Conservation (phyloP, 257 asterid species). For the Capsicum pubescens region DNA sequence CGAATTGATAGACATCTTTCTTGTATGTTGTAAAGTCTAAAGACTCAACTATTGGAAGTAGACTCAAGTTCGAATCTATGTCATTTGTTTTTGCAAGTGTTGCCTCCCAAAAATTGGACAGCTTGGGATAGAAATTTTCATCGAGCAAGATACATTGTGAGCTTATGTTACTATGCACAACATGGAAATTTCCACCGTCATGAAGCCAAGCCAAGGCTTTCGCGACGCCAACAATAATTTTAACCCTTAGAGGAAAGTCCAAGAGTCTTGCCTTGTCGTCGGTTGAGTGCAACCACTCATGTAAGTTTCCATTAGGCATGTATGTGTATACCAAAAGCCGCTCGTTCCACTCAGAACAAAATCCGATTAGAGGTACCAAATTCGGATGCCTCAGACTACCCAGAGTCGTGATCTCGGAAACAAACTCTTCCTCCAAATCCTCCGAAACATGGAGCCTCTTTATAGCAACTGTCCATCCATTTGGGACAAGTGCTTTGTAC, state of each 20-base stretch:
- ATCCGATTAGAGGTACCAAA: background rate
- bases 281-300: background rate
- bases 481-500: background rate
- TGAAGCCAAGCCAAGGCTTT: background rate
- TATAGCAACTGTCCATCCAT: background rate
- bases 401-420: background rate
- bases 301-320: slow-evolving; percentile 5
- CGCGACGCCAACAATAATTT: background rate
- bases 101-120: background rate
- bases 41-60: background rate
- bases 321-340: background rate
- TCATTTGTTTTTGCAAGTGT: background rate
- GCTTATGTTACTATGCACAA: background rate
- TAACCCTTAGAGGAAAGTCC: background rate
- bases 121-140: background rate
- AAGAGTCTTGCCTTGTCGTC: background rate
- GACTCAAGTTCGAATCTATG: background rate
- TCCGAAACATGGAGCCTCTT: background rate
- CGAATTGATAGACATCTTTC: background rate
- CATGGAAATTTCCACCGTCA: background rate
- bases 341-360: background rate
- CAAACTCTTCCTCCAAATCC: slow-evolving; percentile 1
- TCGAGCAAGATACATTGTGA: background rate
- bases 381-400: slow-evolving; percentile 14
- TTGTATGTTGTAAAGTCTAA: background rate